Base-by-base conservation (phyloP, 192 early-diverging fungal species). In the Rhizophagus prolifer region DNA sequence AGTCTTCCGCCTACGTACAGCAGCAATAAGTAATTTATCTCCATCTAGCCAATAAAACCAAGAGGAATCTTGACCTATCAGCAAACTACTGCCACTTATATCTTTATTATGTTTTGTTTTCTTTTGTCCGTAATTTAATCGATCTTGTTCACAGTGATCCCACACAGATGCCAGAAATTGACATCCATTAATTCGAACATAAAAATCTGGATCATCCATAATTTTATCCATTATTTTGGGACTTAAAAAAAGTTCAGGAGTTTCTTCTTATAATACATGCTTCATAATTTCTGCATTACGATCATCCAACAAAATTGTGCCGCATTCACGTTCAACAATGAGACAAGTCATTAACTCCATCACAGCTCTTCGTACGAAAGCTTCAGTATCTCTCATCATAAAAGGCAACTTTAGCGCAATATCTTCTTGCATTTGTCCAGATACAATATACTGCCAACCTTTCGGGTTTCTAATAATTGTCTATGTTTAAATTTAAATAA, bases 331-430 rank as follows among this genome's bases (percentile, higher is more conserved):
- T 70, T 87, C 79, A 13, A 72, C 74, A 28, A 86, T 80, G 16
- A 89, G 66, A 72, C 84, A 87, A 34, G 75, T 76, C 77, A 89
- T 86, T 7, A 81, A 79, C 58, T 89, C 86, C 70, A 89, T 77
- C 14, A 82, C 82, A 7, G 86, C 83, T 28, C 86, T 81, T 63
- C 88, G 75, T 1, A 89, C 88, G 80, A 87, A 83, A 1, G 86
- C 86, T 64, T 87, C 86, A 2, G 82, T 66, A 72, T 89, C 88
- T 60, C 82, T 79, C 21, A 87, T 79, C 59, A 89, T 59, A 19
- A 50, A 67, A 8, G 88, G 88, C 41, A 89, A 36, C 44, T 79
- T 78, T 13, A 62, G 38, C 26, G 80, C 77, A 6, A 89, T 47
- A 21, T 82, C 72, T 4, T 73, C 74, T 30, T 79, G 81, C 10